These are phyloP conservation scores for Neospermospora avenae DNA, from an alignment of 2,329 filamentous ascomycete genomes.

Conservation along the genomic window DNA sequence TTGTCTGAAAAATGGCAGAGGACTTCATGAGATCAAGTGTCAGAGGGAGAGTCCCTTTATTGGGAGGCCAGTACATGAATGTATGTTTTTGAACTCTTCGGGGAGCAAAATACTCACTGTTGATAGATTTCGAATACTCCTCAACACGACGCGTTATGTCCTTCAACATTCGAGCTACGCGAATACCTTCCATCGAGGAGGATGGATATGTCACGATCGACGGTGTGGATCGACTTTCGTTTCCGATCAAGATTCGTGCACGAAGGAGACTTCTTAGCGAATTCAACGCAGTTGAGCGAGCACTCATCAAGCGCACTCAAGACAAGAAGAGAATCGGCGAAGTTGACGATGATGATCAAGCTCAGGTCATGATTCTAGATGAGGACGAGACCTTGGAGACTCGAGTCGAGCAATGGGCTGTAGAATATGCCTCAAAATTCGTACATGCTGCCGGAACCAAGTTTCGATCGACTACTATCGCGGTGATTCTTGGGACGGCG, in stretches of 20 bases:
- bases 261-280: conserved; percentile 9
- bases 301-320: conserved; percentile 10
- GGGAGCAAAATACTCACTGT: background rate
- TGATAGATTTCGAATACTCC: conserved; percentile 25
- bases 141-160: conserved; percentile 23
- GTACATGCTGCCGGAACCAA: conserved; percentile 24
- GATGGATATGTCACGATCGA: conserved; percentile 22
- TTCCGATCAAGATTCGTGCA: conserved; percentile 18
- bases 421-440: conserved; percentile 28
- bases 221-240: conserved; percentile 23
- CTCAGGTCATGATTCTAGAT: conserved; percentile 19
- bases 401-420: conserved; percentile 29
- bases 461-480: conserved; percentile 26
- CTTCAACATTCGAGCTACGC: conserved; percentile 16
- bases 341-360: background rate
- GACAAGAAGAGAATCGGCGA: background rate
- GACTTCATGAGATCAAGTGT: conserved; percentile 27
- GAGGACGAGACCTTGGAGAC: conserved; percentile 12
- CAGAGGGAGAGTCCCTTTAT: conserved; percentile 28
- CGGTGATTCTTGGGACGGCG: conserved; percentile 26
- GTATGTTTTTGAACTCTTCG: conserved; percentile 8
- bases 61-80: conserved; percentile 23
- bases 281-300: conserved; percentile 15
- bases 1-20: conserved; percentile 26
- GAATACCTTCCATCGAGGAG: background rate